A percentile compares a stretch with the other conserved stretches of the same genome.
Evolutionary conservation across 345 rosid genomes (phyloP).

Genomic region (Linum lewisii): DNA sequence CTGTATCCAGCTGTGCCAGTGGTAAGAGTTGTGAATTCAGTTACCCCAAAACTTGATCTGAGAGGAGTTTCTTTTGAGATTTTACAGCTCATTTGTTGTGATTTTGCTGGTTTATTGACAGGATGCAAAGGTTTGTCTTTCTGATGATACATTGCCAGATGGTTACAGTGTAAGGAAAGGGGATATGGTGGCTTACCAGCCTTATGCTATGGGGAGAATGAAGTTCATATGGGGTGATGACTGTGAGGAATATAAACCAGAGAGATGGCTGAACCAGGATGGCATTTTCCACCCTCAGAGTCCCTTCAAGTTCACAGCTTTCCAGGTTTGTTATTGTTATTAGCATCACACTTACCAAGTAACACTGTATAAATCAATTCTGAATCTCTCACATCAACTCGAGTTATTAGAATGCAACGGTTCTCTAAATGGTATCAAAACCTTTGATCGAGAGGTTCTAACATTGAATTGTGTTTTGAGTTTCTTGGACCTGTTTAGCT

Average conservation of each 20-base stretch:
- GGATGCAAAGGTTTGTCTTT: constrained; percentile 47
- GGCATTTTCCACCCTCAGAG: constrained; percentile 35
- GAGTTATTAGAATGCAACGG: too few relatives aligned
- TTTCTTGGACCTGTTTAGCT: too few relatives aligned
- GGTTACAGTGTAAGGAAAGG: constrained; percentile 46
- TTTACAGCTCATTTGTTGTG: background rate
- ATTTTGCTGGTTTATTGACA: constrained; percentile 9
- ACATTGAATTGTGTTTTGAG: too few relatives aligned
- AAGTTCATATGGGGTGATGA: constrained; percentile 48
- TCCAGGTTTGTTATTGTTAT: constrained; percentile 31
- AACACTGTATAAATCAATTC: too few relatives aligned
- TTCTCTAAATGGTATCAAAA: too few relatives aligned
- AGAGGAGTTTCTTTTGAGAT: background rate
- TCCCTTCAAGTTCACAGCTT: constrained; percentile 55
- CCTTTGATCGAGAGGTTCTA: too few relatives aligned
- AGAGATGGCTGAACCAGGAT: constrained; percentile 45
- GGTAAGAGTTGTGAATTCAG: constrained; percentile 30
- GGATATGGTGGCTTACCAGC: constrained; percentile 38
- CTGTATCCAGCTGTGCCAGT: constrained; percentile 52
- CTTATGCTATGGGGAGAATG: constrained; percentile 70
- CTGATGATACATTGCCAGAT: constrained; percentile 54
- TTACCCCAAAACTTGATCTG: too few relatives aligned
- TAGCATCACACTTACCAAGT: background rate
- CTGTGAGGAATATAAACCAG: constrained; percentile 37
- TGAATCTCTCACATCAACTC: too few relatives aligned